Conservation (phyloP, 73 alveolate species). For the Uronychia setigera region DNA sequence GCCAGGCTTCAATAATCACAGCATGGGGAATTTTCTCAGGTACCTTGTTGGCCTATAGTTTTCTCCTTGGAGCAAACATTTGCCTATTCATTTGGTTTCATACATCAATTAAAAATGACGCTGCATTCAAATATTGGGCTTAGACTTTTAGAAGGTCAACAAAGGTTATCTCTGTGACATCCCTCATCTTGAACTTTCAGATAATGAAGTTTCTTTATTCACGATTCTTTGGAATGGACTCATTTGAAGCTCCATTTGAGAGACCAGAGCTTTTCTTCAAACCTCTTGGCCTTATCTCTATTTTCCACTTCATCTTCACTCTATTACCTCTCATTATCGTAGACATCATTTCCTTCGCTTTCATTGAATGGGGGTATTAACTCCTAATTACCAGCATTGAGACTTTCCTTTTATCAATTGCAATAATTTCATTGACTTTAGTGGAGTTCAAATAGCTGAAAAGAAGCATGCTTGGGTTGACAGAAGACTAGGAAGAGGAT, state of each 20-base stretch:
- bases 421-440: neutral
- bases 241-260: conserved; percentile 53
- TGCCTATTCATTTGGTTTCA: conserved; percentile 24
- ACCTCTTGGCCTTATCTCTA: conserved; percentile 42
- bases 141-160: conserved; percentile 35
- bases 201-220: conserved; percentile 26
- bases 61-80: conserved; percentile 33
- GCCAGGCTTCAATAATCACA: conserved; percentile 21
- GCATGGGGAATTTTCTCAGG: conserved; percentile 29
- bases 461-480: neutral
- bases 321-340: conserved; percentile 40
- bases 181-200: conserved; percentile 33
- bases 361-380: conserved; percentile 12
- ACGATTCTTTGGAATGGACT: conserved; percentile 32
- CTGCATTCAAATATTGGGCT: conserved; percentile 26
- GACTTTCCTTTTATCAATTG: neutral
- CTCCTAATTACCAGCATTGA: conserved; percentile 4
- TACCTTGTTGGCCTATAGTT: conserved; percentile 17
- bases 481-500: neutral
- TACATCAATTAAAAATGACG: conserved; percentile 22
- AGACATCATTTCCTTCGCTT: conserved; percentile 14
- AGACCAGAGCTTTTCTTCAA: conserved; percentile 35
- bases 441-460: neutral
- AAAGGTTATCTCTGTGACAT: conserved; percentile 16
- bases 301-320: conserved; percentile 21